Percentiles rank a stretch among this genome's conserved stretches.
phyloP scores from a whole-genome alignment of 1,139 yeast species.

The Debaryomyces nepalensis region DNA sequence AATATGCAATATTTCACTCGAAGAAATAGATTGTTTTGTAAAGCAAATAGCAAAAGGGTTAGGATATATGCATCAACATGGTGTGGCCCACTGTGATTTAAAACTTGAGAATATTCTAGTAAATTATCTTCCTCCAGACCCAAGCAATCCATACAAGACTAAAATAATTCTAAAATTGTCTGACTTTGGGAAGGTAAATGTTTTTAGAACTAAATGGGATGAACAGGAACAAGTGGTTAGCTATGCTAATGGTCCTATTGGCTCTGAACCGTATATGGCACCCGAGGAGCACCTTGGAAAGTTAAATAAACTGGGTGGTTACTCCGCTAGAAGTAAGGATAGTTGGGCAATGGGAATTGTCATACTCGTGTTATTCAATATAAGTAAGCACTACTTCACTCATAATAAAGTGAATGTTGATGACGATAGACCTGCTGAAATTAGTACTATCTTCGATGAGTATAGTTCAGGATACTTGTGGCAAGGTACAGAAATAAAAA shows the following conservation, averaged over 20 bases:
- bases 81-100: constrained; percentile 76
- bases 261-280: constrained; percentile 77
- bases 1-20: constrained; percentile 33
- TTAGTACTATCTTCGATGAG: constrained; percentile 18
- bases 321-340: constrained; percentile 66
- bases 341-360: constrained; percentile 74
- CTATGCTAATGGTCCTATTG: constrained; percentile 61
- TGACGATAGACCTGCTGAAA: constrained; percentile 19
- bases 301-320: constrained; percentile 32
- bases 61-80: constrained; percentile 69
- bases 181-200: constrained; percentile 80
- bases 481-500: constrained; percentile 35
- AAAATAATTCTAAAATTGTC: constrained; percentile 58
- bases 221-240: constrained; percentile 56
- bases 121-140: constrained; percentile 21
- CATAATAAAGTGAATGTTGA: constrained; percentile 16
- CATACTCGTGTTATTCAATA: constrained; percentile 34
- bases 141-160: constrained; percentile 24
- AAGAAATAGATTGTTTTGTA: constrained; percentile 71
- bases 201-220: constrained; percentile 72
- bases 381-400: constrained; percentile 33
- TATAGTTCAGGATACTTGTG: constrained; percentile 34
- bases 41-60: constrained; percentile 70
- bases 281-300: constrained; percentile 60
- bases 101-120: constrained; percentile 65